Evolutionary conservation across 139 green algal genomes (phyloP).

Genomic region (Ostreobium quekettii): DNA sequence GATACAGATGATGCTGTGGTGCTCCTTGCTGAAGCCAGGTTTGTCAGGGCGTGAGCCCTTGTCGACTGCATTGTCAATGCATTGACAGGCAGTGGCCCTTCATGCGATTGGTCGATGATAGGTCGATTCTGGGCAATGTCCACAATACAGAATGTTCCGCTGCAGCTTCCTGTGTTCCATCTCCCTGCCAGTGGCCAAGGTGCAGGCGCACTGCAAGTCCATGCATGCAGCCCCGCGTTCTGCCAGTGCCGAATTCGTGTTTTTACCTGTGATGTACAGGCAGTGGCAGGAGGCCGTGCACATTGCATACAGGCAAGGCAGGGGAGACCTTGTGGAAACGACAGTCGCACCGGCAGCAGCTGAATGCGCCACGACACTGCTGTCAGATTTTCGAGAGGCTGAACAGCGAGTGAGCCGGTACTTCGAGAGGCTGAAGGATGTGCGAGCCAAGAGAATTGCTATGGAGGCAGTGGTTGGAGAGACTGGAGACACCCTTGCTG

Average conservation of each 20-base stretch:
- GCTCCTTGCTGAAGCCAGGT: slow-evolving; percentile 41
- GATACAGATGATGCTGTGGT: slow-evolving; percentile 57
- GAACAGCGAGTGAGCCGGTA: slow-evolving; percentile 65
- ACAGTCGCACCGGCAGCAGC: slow-evolving; percentile 43
- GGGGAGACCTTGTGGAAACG: slow-evolving; percentile 38
- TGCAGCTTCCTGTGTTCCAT: not conserved
- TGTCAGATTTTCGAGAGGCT: slow-evolving; percentile 46
- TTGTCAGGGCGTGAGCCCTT: too few relatives aligned
- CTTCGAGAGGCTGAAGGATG: slow-evolving; percentile 49
- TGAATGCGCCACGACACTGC: slow-evolving; percentile 25
- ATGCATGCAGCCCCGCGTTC: not conserved
- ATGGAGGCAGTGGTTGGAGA: slow-evolving; percentile 41
- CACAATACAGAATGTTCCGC: not conserved
- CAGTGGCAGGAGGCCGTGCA: slow-evolving; percentile 49
- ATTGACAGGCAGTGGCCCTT: too few relatives aligned
- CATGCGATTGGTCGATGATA: too few relatives aligned
- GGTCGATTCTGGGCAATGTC: too few relatives aligned
- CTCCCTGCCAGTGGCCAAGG: not conserved
- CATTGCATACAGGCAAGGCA: slow-evolving; percentile 27
- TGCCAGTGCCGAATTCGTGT: not conserved
- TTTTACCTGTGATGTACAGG: slow-evolving; percentile 17
- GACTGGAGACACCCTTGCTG: not conserved
- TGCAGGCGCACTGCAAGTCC: not conserved
- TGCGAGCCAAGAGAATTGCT: slow-evolving; percentile 39
- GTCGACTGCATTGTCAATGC: too few relatives aligned